A percentile compares a stretch with the other conserved stretches of the same genome.
These are phyloP conservation scores for Malus hybrid DNA, from an alignment of 331 rosid genomes.

Conservation along the genomic window DNA sequence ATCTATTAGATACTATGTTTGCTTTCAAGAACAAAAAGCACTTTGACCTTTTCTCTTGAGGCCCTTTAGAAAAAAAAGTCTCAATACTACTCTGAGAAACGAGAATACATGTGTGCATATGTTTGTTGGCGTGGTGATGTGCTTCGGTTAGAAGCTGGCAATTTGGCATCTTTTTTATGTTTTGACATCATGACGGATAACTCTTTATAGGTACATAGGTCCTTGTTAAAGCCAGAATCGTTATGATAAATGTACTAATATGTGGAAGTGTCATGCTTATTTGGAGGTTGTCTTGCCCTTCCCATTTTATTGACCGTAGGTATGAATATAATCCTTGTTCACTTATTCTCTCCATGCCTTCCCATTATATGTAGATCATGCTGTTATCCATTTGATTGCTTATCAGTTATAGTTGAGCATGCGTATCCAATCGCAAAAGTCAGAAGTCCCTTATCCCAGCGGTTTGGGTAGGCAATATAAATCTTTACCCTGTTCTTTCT, in stretches of 20 bases:
- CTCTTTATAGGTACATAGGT: not conserved
- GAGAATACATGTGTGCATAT: not conserved
- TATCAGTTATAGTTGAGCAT: not conserved
- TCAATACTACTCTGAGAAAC: not conserved
- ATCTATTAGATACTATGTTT: not conserved
- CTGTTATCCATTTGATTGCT: not conserved
- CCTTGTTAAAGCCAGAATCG: not conserved
- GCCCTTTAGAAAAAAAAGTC: not conserved
- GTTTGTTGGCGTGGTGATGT: not conserved
- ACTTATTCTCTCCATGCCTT: conserved; percentile 4
- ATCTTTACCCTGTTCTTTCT: not conserved
- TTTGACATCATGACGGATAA: not conserved
- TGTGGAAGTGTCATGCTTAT: not conserved
- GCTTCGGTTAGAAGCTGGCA: not conserved
- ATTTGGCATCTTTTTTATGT: not conserved
- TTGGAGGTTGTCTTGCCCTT: not conserved
- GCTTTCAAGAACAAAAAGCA: too few relatives aligned
- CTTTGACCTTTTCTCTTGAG: too few relatives aligned
- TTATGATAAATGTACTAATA: not conserved
- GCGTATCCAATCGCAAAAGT: not conserved
- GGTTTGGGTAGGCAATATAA: not conserved
- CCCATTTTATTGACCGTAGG: not conserved
- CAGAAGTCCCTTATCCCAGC: not conserved
- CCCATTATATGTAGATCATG: not conserved
- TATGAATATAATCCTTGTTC: not conserved